Percentiles rank a stretch among this genome's conserved stretches.
phyloP scores from a whole-genome alignment of 768 basidiomycete genomes.

The Lentinula raphanica region DNA sequence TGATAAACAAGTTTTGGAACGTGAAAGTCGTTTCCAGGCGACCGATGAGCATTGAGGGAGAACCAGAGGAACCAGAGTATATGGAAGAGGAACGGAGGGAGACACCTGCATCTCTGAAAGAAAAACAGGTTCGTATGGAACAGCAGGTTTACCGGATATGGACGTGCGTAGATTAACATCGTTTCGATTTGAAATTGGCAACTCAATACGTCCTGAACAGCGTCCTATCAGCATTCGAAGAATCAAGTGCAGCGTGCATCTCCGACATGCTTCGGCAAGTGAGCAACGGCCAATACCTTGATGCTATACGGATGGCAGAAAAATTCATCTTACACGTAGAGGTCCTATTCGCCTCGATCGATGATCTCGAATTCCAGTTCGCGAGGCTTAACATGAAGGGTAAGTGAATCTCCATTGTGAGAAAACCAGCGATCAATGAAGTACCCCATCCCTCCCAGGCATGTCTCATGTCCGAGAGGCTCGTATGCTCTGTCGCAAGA shows the following conservation, averaged over 20 bases:
- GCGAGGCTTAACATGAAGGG: conserved; percentile 77
- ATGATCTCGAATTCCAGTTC: conserved; percentile 92
- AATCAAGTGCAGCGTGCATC: conserved; percentile 98
- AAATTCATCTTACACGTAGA: conserved; percentile 98
- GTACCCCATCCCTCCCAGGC: conserved; percentile 43
- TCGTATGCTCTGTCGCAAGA: conserved; percentile 97
- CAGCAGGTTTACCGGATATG: conserved; percentile 97
- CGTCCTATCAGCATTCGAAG: conserved; percentile 95
- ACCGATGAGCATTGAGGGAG: conserved; percentile 58
- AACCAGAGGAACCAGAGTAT: conserved; percentile 46
- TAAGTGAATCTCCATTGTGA: conserved; percentile 29
- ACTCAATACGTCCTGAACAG: conserved; percentile 30
- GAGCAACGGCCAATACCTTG: conserved; percentile 92
- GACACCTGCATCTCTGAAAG: conserved; percentile 72
- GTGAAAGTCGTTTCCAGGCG: conserved; percentile 83
- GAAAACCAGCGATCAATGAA: conserved; percentile 9
- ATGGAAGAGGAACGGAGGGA: conserved; percentile 77
- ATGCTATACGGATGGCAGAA: conserved; percentile 97
- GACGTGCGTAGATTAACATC: conserved; percentile 65
- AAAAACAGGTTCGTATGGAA: conserved; percentile 92
- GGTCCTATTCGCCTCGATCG: conserved; percentile 93
- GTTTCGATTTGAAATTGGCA: background rate
- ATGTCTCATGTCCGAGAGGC: conserved; percentile 99
- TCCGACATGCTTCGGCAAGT: conserved; percentile 98
- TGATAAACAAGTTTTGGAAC: conserved; percentile 99